Base-by-base conservation (phyloP, 2,329 filamentous ascomycete genomes). In the Teratosphaeria nubilosa region DNA sequence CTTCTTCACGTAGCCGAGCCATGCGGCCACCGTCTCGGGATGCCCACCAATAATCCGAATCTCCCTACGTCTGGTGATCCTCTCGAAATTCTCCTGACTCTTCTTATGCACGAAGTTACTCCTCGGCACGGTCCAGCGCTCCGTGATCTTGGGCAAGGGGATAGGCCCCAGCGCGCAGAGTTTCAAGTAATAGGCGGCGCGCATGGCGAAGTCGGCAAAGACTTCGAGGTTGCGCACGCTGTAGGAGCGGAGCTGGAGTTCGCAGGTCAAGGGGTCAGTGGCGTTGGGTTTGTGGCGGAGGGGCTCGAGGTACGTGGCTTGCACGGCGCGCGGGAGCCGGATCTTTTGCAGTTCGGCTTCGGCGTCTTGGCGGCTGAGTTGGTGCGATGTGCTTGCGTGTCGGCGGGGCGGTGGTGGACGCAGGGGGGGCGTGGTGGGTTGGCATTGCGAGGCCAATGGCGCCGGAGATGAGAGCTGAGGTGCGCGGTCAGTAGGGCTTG, bases 61-160 rank as follows among this genome's bases (percentile, higher is more conserved):
- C 67, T 96, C 74, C 14, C 94, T 80, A 57, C 91, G 83, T 67
- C 91, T 75, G 1, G 94, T 99, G 60, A 94, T 86, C 57, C 94
- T 82, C 77, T 97, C 92, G 70, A 95, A 99, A 75, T 99, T 99
- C 77, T 99, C 94, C 75, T 99, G 91, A 41, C 85, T 87, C 77
- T 99, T 99, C 77, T 97, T 99, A 79, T 90, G 89, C 64, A 96
- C 90, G 78, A 99, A 99, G 73, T 89, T 88, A 69, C 84, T 84
- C 68, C 85, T 83, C 10, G 91, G 90, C 1, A 97, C 91, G 0
- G 94, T 97, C 94, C 94, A 99, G 67, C 91, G 84, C 78, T 99
- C 90, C 16, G 83, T 88, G 63, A 92, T 90, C 59, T 87, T 85
- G 1, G 94, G 94, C 20, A 99, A 78, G 11, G 92, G 90, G 5